Conservation (phyloP, 2,329 filamentous ascomycete species). For the Cordyceps javanica region DNA sequence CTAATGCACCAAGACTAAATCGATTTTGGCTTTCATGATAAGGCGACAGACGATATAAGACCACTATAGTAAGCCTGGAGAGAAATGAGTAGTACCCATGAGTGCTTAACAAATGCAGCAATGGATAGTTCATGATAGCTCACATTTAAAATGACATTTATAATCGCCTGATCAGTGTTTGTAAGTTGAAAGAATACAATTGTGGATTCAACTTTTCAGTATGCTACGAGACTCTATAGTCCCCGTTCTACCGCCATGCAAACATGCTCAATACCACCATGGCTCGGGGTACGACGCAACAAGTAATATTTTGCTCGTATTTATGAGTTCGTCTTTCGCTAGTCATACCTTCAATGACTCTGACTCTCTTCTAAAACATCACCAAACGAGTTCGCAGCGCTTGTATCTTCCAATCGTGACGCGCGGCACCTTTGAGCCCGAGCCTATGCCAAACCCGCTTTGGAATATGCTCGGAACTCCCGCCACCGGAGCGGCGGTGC, state of each 20-base stretch:
- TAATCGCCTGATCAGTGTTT: no score
- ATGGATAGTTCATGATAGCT: background rate
- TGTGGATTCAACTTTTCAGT: background rate
- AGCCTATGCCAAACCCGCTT: no score
- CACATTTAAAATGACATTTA: no score
- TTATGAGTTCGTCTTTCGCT: background rate
- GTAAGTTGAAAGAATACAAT: no score
- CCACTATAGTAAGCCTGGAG: no score
- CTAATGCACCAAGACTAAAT: background rate
- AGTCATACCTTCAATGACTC: background rate
- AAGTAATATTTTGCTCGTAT: background rate
- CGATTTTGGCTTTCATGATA: background rate
- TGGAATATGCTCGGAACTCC: background rate
- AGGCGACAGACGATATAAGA: background rate
- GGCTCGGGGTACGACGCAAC: background rate
- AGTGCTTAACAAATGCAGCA: background rate
- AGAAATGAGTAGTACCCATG: no score
- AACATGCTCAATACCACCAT: background rate
- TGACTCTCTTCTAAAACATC: background rate
- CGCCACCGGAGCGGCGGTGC: background rate
- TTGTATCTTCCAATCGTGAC: background rate
- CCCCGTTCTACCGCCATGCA: background rate
- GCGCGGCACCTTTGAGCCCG: background rate
- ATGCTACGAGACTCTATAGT: background rate
- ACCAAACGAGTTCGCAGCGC: background rate